Evolutionary conservation across 2,329 filamentous ascomycete species (phyloP), one percentile per base, ranked within the genome.

Genomic region (Botrytis elliptica): DNA sequence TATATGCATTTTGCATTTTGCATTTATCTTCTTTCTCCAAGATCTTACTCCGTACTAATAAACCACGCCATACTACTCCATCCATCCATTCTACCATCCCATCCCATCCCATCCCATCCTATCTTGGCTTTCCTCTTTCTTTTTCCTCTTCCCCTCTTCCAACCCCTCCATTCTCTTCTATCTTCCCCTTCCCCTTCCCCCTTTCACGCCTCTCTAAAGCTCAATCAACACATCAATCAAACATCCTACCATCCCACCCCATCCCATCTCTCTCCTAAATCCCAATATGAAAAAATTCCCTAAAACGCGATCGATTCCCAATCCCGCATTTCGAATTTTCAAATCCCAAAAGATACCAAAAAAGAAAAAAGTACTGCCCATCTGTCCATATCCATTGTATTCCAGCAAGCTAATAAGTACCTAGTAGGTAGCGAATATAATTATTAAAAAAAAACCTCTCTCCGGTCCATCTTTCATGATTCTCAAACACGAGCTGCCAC

Each of bases 401-500:
- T n/a, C 40, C 52, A 55, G 36, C 12, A 40, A 68, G 49, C 49
- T 57, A 68, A 57, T 57, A 68, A 57, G 49, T 42, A 42, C 42
- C 14, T 42, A 42, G 42, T 64, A 67, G 70, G 36, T 64, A 67
- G 62, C 70, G 57, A 72, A 72, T 72, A 72, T 72, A 59, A 67
- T 66, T 72, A 72, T 67, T 67, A 57, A 33, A 36, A 72, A 72
- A 65, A 42, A 55, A 12, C 20, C 22, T 29, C 29, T 42, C 46
- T 20, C 46, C 46, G 9, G n/a, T 16, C 65, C 33, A n/a, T 29
- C 64, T 42, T 49, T 49, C 66, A 22, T 42, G 36, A 42, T 40
- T 55, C 49, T 29, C n/a, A 57, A 64, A 57, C 38, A 55, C 9
- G 64, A 68, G 18, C 36, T 55, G 22, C 36, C 66, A 33, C 18